Percentiles rank a stretch among this genome's conserved stretches.
Conservation (phyloP, 768 basidiomycete species). For the Auricularia cornea region DNA sequence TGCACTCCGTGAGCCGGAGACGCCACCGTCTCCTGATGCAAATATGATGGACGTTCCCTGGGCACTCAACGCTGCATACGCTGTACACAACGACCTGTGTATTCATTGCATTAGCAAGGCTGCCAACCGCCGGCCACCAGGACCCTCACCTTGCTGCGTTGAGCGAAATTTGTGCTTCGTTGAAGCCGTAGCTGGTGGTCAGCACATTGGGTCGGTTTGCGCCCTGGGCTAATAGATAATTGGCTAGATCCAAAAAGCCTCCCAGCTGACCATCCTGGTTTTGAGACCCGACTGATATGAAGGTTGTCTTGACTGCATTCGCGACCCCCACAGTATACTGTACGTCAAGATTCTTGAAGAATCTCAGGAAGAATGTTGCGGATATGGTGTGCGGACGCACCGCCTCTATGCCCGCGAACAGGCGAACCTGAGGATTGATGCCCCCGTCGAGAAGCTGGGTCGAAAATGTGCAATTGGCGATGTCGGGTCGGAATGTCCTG, state of each 20-base stretch:
- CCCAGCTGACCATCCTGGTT: slow-evolving; percentile 6
- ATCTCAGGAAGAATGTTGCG: not conserved
- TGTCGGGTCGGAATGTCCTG: slow-evolving; percentile 15
- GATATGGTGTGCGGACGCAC: slow-evolving; percentile 8
- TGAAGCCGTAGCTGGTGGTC: slow-evolving; percentile 26
- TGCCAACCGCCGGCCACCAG: slow-evolving; percentile 18
- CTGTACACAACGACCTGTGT: slow-evolving; percentile 25
- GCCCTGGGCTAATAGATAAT: slow-evolving; percentile 16
- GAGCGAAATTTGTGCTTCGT: slow-evolving; percentile 23
- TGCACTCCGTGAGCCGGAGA: slow-evolving; percentile 21
- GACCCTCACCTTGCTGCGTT: too few relatives aligned
- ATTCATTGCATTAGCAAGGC: not conserved
- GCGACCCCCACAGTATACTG: slow-evolving; percentile 3
- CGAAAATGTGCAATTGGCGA: slow-evolving; percentile 15
- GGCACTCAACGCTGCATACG: slow-evolving; percentile 27
- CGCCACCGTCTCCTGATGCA: slow-evolving; percentile 32
- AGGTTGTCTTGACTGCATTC: too few relatives aligned
- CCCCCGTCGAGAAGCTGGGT: slow-evolving; percentile 22
- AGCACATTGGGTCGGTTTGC: slow-evolving; percentile 22
- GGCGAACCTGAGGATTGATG: slow-evolving; percentile 15
- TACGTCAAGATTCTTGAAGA: slow-evolving; percentile 3
- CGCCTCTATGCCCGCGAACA: slow-evolving; percentile 23
- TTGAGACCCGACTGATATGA: too few relatives aligned
- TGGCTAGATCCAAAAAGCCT: slow-evolving; percentile 25
- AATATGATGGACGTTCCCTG: slow-evolving; percentile 29